Base-by-base conservation (phyloP, 2,329 filamentous ascomycete genomes). In the Hymenoscyphus linearis region DNA sequence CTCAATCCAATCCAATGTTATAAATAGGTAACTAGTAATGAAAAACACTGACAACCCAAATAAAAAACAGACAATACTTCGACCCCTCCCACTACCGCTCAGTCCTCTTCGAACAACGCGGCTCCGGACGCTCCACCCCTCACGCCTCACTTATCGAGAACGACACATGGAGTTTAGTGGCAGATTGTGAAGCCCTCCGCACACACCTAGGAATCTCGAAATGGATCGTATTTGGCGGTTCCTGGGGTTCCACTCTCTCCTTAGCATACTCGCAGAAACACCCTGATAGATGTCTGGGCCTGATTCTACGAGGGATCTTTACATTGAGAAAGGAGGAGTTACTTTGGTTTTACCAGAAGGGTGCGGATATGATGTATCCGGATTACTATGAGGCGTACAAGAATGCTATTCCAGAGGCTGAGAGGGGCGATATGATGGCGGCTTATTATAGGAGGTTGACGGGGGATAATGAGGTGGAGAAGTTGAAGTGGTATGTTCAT, bases 141-240 rank as follows among this genome's bases (percentile, higher is more conserved):
- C 67, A 70, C 18, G 74, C 75, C 26, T 73, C 74, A 27, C 71
- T 77, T 2, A 66, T 70, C 12, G 74, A 79, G 55, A 80, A 80
- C 69, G 80, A 76, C 0, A 79, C 78, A 2, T 74, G 74, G 71
- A 68, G 75, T 60, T 69, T 80, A 0, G 73, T 79, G 2, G 65
- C 72, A n/a, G 79, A 81, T 62, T 76, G 80, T 63, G 78, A 80
- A 62, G 66, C 68, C 1, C 68, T 80, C 1, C 74, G 79, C 44
- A 63, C 71, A 16, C 76, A 79, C 58, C 70, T 80, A 6, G 59
- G 70, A 0, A 75, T 80, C 34, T 47, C 67, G 7, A 77, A 77
- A 66, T 80, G 78, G 79, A 72, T 75, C 40, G 74, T 80, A 3
- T 81, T 79, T 62, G 79, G 79, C 44, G 77, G 78, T 1, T 79